These are phyloP conservation scores for Panaeolus cyanescens DNA, from an alignment of 768 basidiomycete species.

Conservation along the genomic window DNA sequence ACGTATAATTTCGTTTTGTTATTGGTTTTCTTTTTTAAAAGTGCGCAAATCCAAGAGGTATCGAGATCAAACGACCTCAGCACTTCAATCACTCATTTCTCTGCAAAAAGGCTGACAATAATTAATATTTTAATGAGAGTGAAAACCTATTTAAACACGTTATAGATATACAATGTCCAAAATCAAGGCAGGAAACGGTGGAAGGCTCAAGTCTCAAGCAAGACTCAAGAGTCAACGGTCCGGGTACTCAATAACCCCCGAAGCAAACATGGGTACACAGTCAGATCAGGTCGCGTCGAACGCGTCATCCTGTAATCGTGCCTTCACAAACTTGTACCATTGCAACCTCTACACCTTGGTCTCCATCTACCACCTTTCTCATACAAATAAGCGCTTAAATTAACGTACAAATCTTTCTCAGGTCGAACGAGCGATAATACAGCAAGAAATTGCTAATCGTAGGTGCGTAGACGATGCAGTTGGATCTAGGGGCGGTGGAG, in stretches of 20 bases:
- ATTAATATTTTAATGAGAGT: too few relatives aligned
- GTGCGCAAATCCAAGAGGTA: too few relatives aligned
- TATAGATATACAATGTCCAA: too few relatives aligned
- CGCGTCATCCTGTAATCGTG: neutral
- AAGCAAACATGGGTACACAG: neutral
- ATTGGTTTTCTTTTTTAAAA: too few relatives aligned
- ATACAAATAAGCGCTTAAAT: neutral
- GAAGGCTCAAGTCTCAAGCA: too few relatives aligned
- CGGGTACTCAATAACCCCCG: neutral
- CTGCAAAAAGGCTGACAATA: too few relatives aligned
- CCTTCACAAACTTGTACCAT: neutral
- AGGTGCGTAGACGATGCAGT: neutral
- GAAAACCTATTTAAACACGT: too few relatives aligned
- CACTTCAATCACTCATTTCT: too few relatives aligned
- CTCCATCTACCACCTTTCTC: neutral
- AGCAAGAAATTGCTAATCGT: neutral
- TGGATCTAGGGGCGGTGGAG: neutral
- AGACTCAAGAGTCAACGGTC: too few relatives aligned
- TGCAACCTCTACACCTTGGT: neutral
- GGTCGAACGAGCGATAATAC: neutral
- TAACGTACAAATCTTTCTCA: neutral
- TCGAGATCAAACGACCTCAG: too few relatives aligned
- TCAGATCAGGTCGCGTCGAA: conserved; percentile 1
- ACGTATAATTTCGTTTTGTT: too few relatives aligned
- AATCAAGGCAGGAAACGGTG: too few relatives aligned